A percentile compares a stretch with the other conserved stretches of the same genome.
These are phyloP conservation scores for Paramecium pentaurelia DNA, from an alignment of 73 alveolate species.

Conservation along the genomic window DNA sequence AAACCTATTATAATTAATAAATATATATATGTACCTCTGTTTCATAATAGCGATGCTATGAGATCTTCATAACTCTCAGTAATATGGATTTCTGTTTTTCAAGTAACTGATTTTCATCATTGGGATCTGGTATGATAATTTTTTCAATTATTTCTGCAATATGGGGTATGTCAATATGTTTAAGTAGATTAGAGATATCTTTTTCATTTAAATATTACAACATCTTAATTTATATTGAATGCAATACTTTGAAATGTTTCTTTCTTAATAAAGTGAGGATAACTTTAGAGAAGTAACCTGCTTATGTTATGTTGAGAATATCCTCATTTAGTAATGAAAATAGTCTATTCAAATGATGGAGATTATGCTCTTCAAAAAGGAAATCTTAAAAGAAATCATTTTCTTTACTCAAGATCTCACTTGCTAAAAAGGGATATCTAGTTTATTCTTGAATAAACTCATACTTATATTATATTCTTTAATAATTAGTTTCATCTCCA, in stretches of 20 bases:
- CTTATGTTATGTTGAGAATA: not conserved
- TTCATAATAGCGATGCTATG: not conserved
- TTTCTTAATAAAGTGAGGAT: not conserved
- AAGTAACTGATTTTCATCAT: not conserved
- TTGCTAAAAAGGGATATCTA: conserved; percentile 28
- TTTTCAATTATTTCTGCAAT: conserved; percentile 11
- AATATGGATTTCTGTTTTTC: not conserved
- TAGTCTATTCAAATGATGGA: not conserved
- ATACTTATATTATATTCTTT: not conserved
- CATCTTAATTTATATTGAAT: not conserved
- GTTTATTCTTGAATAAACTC: not conserved
- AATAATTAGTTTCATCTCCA: not conserved
- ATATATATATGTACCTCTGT: not conserved
- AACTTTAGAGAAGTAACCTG: conserved; percentile 10
- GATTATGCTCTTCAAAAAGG: not conserved
- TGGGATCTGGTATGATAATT: not conserved
- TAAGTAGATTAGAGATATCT: not conserved
- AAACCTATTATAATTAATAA: not conserved
- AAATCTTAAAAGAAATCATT: conserved; percentile 19
- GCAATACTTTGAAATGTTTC: not conserved
- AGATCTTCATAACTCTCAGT: not conserved
- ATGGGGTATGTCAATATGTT: not conserved
- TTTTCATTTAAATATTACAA: not conserved
- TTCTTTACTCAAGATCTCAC: conserved; percentile 14
- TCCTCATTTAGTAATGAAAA: not conserved